These are phyloP conservation scores for Triticum monococcum DNA, from an alignment of 176 grass and related monocot genomes.

Conservation along the genomic window DNA sequence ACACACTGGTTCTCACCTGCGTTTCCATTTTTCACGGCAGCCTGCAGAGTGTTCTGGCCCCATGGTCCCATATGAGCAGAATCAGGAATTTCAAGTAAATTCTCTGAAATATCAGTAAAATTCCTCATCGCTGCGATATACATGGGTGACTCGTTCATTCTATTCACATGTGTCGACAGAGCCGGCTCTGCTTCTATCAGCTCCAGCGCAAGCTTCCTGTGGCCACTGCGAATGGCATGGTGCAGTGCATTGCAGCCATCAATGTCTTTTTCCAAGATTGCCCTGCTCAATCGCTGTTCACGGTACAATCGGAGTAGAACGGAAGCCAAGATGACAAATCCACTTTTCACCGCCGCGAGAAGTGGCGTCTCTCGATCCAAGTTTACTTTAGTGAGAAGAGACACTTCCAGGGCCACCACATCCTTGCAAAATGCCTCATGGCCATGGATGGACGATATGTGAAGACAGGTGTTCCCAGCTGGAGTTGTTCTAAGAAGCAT, in stretches of 20 bases:
- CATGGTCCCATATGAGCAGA: too few species aligned
- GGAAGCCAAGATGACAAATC: background rate
- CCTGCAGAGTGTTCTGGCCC: too few species aligned
- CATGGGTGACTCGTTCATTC: background rate
- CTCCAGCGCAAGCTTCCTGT: background rate
- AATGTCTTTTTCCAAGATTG: background rate
- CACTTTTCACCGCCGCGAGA: background rate
- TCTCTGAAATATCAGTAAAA: background rate
- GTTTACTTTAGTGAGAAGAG: background rate
- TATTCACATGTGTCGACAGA: background rate
- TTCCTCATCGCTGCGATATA: background rate
- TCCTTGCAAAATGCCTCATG: background rate
- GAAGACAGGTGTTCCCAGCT: too few species aligned
- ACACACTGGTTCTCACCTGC: too few species aligned
- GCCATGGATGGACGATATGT: background rate
- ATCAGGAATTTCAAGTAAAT: too few species aligned
- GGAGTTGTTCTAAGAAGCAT: too few species aligned
- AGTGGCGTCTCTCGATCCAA: background rate
- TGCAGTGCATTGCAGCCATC: constrained; percentile 6
- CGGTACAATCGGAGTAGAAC: too few species aligned
- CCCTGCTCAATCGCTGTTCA: background rate
- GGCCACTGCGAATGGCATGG: background rate
- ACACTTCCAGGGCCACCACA: background rate
- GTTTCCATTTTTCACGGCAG: too few species aligned
- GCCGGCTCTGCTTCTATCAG: background rate